Conservation (phyloP, 768 basidiomycete genomes). For the Serpula lacrymans region DNA sequence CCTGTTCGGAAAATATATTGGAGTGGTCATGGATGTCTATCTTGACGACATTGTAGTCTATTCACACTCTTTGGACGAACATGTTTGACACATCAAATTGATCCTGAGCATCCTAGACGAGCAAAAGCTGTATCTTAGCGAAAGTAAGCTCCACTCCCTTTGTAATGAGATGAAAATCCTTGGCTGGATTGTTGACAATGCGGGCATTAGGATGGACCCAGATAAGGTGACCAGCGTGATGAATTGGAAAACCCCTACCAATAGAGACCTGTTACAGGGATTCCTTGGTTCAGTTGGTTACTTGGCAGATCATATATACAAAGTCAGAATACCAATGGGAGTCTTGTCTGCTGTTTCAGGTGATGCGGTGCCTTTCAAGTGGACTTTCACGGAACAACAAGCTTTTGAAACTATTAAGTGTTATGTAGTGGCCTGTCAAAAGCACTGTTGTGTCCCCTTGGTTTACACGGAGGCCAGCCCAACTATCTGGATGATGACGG, state of each 20-base stretch:
- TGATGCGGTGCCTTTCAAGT: slow-evolving; percentile 11
- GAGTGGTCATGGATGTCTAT: slow-evolving; percentile 2
- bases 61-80: too few species aligned
- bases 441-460: slow-evolving; percentile 18
- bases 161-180: too few species aligned
- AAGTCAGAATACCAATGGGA: slow-evolving; percentile 37
- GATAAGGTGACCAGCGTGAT: slow-evolving; percentile 37
- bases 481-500: too few species aligned
- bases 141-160: too few species aligned
- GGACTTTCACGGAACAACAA: slow-evolving; percentile 26
- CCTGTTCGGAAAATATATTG: slow-evolving; percentile 4
- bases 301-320: slow-evolving; percentile 30
- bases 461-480: too few species aligned
- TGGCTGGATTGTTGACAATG: slow-evolving; percentile 32
- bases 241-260: slow-evolving; percentile 35
- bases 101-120: too few species aligned
- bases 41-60: slow-evolving; percentile 4
- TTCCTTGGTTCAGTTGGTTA: slow-evolving; percentile 31
- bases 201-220: slow-evolving; percentile 40
- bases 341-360: slow-evolving; percentile 22
- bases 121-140: too few species aligned
- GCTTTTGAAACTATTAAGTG: slow-evolving; percentile 29
- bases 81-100: too few species aligned
- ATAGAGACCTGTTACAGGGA: slow-evolving; percentile 28
- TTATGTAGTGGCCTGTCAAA: slow-evolving; percentile 15